Evolutionary conservation across 1,139 yeast species (phyloP).

Genomic region (Geotrichum europaeum): DNA sequence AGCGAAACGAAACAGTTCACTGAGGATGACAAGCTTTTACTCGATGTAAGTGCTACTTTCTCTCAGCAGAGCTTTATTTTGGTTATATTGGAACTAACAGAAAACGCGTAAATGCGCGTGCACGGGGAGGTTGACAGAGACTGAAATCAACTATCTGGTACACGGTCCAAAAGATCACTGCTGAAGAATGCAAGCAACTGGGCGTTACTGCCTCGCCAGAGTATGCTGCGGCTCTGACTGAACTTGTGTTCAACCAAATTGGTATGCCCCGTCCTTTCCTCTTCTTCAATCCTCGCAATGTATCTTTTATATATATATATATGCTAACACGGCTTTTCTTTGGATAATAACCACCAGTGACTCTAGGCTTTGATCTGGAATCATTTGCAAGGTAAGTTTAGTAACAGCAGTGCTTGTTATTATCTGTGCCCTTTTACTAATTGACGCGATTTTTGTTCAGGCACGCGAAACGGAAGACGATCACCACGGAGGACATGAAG

Average conservation of each 20-base stretch:
- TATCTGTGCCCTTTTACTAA: not conserved
- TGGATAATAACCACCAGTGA: constrained; percentile 16
- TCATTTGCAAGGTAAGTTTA: constrained; percentile 26
- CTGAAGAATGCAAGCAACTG: constrained; percentile 27
- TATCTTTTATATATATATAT: too few species aligned
- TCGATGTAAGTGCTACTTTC: constrained; percentile 2
- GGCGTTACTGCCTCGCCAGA: constrained; percentile 29
- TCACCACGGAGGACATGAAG: constrained; percentile 29
- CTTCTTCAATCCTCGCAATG: not conserved
- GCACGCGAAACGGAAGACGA: constrained; percentile 30
- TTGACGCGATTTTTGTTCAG: constrained; percentile 13
- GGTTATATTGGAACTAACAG: not conserved
- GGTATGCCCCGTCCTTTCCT: constrained; percentile 18
- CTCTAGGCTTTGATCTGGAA: constrained; percentile 28
- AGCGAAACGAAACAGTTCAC: constrained; percentile 3
- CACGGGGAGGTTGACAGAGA: constrained; percentile 18
- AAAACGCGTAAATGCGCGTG: not conserved
- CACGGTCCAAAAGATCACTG: constrained; percentile 30
- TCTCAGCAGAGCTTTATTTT: not conserved
- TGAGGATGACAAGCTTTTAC: constrained; percentile 8
- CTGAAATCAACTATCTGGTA: constrained; percentile 30
- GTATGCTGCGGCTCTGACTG: constrained; percentile 30
- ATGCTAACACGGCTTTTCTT: not conserved
- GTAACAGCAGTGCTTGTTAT: not conserved
- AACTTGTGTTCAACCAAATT: constrained; percentile 31